Percentiles rank a stretch among this genome's conserved stretches.
Evolutionary conservation across 768 basidiomycete genomes (phyloP).

Genomic region (Lactifluus subvellereus): DNA sequence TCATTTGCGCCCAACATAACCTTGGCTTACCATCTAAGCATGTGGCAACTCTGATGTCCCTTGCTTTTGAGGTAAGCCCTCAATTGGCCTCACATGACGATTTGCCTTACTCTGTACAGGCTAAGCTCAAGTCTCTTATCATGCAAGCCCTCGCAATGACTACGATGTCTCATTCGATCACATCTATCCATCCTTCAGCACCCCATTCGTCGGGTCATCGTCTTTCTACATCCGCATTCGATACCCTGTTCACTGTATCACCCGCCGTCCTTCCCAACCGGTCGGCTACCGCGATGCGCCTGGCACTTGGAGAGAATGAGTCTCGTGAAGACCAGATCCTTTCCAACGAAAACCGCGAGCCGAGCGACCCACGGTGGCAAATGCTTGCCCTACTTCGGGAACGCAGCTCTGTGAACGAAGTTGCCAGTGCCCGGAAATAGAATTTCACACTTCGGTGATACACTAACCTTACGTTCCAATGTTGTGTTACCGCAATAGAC

Average conservation of each 20-base stretch:
- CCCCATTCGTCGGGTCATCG: constrained; percentile 36
- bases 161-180: constrained; percentile 67
- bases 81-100: not conserved
- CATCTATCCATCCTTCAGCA: constrained; percentile 61
- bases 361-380: constrained; percentile 69
- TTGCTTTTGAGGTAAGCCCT: constrained; percentile 63
- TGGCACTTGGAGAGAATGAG: constrained; percentile 53
- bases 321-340: constrained; percentile 52
- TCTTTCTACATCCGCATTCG: constrained; percentile 65
- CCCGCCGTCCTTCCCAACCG: constrained; percentile 75
- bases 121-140: constrained; percentile 78
- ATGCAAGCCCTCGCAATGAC: constrained; percentile 75
- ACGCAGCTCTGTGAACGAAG: constrained; percentile 55
- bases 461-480: not conserved
- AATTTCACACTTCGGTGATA: constrained; percentile 14
- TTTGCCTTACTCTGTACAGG: constrained; percentile 36
- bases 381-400: constrained; percentile 69
- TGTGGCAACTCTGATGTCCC: constrained; percentile 64
- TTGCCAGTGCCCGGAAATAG: constrained; percentile 43
- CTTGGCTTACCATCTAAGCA: constrained; percentile 52
- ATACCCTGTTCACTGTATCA: constrained; percentile 69
- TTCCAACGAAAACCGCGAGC: constrained; percentile 50
- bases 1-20: constrained; percentile 76
- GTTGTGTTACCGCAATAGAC: not conserved
- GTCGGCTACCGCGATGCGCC: constrained; percentile 69